Conservation (phyloP, 768 basidiomycete species). For the Trametopsis cervina region DNA sequence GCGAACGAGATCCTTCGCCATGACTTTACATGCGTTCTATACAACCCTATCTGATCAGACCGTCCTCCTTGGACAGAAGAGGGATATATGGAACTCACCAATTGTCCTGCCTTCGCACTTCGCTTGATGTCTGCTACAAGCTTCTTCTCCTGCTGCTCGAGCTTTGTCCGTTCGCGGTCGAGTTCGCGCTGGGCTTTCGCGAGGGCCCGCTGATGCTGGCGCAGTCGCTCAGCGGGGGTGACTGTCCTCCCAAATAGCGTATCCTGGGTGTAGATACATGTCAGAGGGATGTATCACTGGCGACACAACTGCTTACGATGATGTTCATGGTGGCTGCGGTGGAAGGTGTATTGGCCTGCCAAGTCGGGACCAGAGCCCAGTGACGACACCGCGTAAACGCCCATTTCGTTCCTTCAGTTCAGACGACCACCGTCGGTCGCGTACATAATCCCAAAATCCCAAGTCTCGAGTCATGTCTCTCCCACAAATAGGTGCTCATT, state of each 20-base stretch:
- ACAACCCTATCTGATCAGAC: constrained; percentile 15
- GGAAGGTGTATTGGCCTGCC: constrained; percentile 6
- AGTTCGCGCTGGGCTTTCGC: constrained; percentile 97
- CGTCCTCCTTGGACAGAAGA: background rate
- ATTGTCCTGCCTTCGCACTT: constrained; percentile 90
- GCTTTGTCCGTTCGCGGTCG: constrained; percentile 89
- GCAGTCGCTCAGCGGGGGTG: constrained; percentile 93
- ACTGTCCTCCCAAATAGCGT: constrained; percentile 90
- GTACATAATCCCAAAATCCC: no score
- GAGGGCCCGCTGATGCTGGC: constrained; percentile 93
- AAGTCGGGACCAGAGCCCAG: background rate
- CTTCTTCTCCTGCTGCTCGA: constrained; percentile 97
- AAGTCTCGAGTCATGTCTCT: constrained; percentile 40
- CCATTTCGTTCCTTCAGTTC: background rate
- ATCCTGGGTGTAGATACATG: constrained; percentile 54
- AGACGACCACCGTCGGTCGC: constrained; percentile 5
- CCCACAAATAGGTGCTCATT: constrained; percentile 55
- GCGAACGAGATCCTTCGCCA: constrained; percentile 97
- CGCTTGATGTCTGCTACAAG: constrained; percentile 93
- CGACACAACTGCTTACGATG: constrained; percentile 65
- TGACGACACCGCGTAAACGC: background rate
- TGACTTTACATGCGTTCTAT: constrained; percentile 97
- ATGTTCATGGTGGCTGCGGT: constrained; percentile 59
- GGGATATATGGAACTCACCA: constrained; percentile 44
- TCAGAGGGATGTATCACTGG: no score